Base-by-base conservation (phyloP, 2,329 filamentous ascomycete species). In the Cucurbitaria berberidis region DNA sequence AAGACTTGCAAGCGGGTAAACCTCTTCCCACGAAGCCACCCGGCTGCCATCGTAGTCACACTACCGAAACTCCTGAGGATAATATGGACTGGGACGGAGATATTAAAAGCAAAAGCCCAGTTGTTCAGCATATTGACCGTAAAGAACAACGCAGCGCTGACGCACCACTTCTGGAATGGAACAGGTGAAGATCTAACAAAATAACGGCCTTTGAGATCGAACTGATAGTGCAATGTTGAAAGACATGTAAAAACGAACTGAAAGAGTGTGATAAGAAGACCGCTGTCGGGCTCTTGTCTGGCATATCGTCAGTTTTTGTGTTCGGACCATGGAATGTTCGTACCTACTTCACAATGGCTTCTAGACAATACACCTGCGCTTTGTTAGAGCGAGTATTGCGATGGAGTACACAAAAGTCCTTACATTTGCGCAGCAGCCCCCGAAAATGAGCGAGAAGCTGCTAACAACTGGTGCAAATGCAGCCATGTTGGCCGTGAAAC, bases 111-210 rank as follows among this genome's bases (percentile, higher is more conserved):
- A 75, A 99, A 99, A 6, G 93, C 95, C 81, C 93, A 93, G 68
- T 99, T 99, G 78, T 99, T 99, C 70, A 99, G 79, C 52, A 98
- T 86, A 68, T 98, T 99, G 77, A 99, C 95, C 57, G 85, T 84
- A 74, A 96, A 95, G 77, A 98, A 98, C 64, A 97, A 84, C 3
- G 89, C 80, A 36, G 96, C 96, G 71, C 96, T 97, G 68, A 93
- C 81, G 44, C 90, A 72, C 93, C 95, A 98, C 71, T 91, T 89
- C 42, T 83, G 82, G 48, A 98, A 80, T 0, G 95, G 95, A 3
- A 98, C 91, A 45, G 86, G 86, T 61, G 93, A 92, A 16, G 85
- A 85, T 51, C 85, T 86, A 39, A 98, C 75, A 67, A 90, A 93
- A 59, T 91, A 85, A 0, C 88, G 87, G 8, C 84, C 84, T 48